Conservation (phyloP, 257 asterid species). For the Cinchona pubescens region DNA sequence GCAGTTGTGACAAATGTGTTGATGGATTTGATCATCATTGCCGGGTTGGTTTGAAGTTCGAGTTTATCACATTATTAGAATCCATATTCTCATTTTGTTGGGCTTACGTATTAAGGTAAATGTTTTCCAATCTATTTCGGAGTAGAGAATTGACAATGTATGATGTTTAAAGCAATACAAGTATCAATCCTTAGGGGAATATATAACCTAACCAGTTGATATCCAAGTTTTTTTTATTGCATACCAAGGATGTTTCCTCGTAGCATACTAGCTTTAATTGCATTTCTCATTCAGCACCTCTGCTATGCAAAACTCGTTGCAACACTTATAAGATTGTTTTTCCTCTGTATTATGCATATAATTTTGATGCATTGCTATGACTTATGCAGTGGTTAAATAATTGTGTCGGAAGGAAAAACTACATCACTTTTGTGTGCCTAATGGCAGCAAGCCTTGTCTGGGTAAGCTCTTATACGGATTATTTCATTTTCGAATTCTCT, state of each 20-base stretch:
- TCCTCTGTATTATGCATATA: constrained; percentile 10
- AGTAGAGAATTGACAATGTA: not conserved
- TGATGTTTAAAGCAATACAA: no score
- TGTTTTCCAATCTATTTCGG: not conserved
- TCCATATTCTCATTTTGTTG: not conserved
- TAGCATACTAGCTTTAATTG: not conserved
- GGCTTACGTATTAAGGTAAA: not conserved
- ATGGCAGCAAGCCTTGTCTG: constrained; percentile 91
- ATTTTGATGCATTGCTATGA: constrained; percentile 16
- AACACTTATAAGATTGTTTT: constrained; percentile 8
- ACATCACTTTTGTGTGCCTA: constrained; percentile 71
- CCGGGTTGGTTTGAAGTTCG: constrained; percentile 59
- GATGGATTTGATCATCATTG: constrained; percentile 99
- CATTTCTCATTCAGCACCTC: not conserved
- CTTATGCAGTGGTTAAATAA: constrained; percentile 87
- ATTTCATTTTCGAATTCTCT: constrained; percentile 12
- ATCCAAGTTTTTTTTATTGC: not conserved
- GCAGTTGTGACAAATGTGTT: constrained; percentile 99
- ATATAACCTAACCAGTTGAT: not conserved
- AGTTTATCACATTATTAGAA: not conserved
- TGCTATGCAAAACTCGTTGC: not conserved
- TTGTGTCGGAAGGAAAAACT: constrained; percentile 92
- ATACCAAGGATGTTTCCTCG: not conserved
- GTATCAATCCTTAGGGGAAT: not conserved
- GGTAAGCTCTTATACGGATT: constrained; percentile 47